Base-by-base conservation (phyloP, 805 yeast genomes). In the Danielia oregonensis region DNA sequence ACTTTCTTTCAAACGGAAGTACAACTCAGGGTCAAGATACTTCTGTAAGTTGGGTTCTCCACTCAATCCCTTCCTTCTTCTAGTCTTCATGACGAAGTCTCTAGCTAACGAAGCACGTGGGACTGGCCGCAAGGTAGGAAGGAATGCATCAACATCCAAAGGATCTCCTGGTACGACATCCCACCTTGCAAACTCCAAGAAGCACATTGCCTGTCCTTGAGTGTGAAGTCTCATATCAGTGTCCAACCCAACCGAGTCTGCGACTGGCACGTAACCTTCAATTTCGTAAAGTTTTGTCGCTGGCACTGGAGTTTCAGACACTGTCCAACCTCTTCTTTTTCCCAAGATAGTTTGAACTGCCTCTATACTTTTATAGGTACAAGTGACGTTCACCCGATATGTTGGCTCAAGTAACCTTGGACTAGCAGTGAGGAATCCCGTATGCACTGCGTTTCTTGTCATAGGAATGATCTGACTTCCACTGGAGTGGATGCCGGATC, bases 101-200 rank as follows among this genome's bases (percentile, higher is more conserved):
- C 98, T 68, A 1, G 96, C 91, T 38, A 89, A 61, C 2, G 84
- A 78, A 7, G 65, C 64, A 0, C 68, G 59, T 5, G 82, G 80
- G 1, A 93, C 96, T 0, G 96, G 86, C 46, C 78, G 78, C 54
- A 91, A 66, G 26, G 79, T 71, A 4, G 88, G 87, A 25, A 87
- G 70, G 30, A 60, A 63, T 12, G 76, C 74, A 21, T 76, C 72
- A 15, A 63, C 61, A 54, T 91, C 95, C 48, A 91, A 52, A 6
- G 97, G 97, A 61, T 91, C 87, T 0, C 98, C 98, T 2, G 96
- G 95, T 1, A 86, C 94, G 3, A 67, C 57, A 14, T 74, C 72
- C 95, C 96, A 93, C 37, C 70, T 72, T 36, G 71, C 70, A 57
- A 86, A 86, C 30, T 72, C 72, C 41, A 82, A 54, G 30, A 76